A percentile compares a stretch with the other conserved stretches of the same genome.
phyloP scores from a whole-genome alignment of 1,284 basidiomycete species.

The Neonothopanus nambi region DNA sequence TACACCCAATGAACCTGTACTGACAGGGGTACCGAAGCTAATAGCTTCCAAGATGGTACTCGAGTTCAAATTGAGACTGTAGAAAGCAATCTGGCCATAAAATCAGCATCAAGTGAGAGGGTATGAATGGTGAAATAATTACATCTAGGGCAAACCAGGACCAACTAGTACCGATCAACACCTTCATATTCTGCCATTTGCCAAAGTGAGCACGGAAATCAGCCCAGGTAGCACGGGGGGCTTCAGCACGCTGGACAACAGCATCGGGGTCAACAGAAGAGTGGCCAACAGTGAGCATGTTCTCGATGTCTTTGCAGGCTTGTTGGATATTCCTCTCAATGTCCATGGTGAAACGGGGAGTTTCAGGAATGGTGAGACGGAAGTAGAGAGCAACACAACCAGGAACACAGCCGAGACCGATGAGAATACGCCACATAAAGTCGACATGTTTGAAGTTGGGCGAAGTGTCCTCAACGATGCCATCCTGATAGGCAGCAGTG shows the following conservation, averaged over 20 bases:
- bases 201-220: slow-evolving; percentile 69
- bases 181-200: slow-evolving; percentile 64
- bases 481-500: slow-evolving; percentile 66
- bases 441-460: slow-evolving; percentile 47
- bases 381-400: slow-evolving; percentile 71
- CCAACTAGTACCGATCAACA: slow-evolving; percentile 62
- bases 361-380: slow-evolving; percentile 78
- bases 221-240: slow-evolving; percentile 61
- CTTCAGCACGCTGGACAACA: slow-evolving; percentile 55
- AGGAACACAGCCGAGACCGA: slow-evolving; percentile 72
- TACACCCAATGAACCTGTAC: slow-evolving; percentile 38
- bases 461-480: slow-evolving; percentile 52
- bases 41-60: slow-evolving; percentile 62
- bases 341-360: slow-evolving; percentile 88
- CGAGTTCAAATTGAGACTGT: slow-evolving; percentile 83
- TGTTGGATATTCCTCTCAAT: slow-evolving; percentile 82
- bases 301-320: slow-evolving; percentile 40
- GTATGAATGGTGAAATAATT: slow-evolving; percentile 26
- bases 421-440: slow-evolving; percentile 68
- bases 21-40: slow-evolving; percentile 49
- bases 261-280: slow-evolving; percentile 58
- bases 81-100: slow-evolving; percentile 77
- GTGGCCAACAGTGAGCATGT: slow-evolving; percentile 52
- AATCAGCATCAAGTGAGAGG: slow-evolving; percentile 19
- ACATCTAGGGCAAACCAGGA: slow-evolving; percentile 82